Evolutionary conservation across 1,284 basidiomycete genomes (phyloP), one percentile per base, ranked within the genome.

Genomic region (Leccinum pachyderme): DNA sequence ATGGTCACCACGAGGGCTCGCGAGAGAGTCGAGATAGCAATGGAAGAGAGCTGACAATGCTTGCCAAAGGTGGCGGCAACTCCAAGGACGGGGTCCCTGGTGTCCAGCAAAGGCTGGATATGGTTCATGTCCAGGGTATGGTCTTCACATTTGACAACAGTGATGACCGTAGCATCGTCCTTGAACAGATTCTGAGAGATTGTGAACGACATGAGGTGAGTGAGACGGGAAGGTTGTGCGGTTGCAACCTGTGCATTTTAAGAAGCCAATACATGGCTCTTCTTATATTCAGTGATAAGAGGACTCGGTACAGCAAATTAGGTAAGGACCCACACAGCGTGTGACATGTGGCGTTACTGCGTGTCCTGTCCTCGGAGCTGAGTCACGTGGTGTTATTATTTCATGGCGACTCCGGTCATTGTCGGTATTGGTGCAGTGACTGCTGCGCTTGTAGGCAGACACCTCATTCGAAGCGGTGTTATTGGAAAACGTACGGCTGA

Each of bases 401-500:
- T 28, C 27, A 90, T 91, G 89, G 77, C 87, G 18, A 92, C 91
- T 46, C 82, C 90, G 53, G 70, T 93, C 50, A 77, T 92, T 47
- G 64, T 94, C 57, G 93, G 92, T 55, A 77, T 93, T 54, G 85
- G 88, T 51, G 86, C 91, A 28, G 80, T 95, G 60, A 86, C 89
- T 15, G 90, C 91, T 48, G 92, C 89, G 9, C 74, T 95, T 12
- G 84, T 83, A 25, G 92, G 91, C 5, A 79, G 93, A 48, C 84
- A 86, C 44, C 69, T 91, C 15, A 57, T 91, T 45, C 78, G 82
- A 41, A 76, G 81, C 57, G 79, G 85, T 25, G 51, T 83, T 32
- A 75, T 84, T 47, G 83, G 82, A 15, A 82, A 75, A 63, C 77
- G 77, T 32, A 87, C 82, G 11, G 88, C 84, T 6, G 88, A 95